A percentile compares a stretch with the other conserved stretches of the same genome.
These are phyloP conservation scores for Evernia prunastri DNA, from an alignment of 495 filamentous ascomycete species.

Conservation along the genomic window DNA sequence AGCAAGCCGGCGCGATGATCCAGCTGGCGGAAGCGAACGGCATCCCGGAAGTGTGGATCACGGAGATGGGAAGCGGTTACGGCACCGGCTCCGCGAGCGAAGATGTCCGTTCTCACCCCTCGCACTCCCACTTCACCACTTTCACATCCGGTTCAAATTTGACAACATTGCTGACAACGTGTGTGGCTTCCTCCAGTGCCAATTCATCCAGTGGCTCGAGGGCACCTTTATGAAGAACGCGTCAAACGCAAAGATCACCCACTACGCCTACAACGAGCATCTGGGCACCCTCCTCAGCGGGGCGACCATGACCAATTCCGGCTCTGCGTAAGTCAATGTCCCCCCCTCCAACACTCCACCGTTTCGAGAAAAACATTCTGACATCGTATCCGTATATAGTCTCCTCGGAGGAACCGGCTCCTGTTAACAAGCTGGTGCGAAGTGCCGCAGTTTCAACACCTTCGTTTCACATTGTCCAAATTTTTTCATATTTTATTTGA, in stretches of 20 bases:
- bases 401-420: background rate
- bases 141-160: too few species aligned
- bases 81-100: background rate
- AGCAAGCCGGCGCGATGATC: background rate
- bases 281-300: background rate
- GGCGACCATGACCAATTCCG: background rate
- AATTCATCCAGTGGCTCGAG: constrained; percentile 3
- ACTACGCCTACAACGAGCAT: constrained; percentile 1
- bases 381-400: background rate
- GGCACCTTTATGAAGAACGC: background rate
- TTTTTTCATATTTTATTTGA: background rate
- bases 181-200: background rate
- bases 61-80: constrained; percentile 1
- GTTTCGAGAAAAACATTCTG: background rate
- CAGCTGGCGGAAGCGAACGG: background rate
- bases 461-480: constrained; percentile 3
- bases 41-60: constrained; percentile 3
- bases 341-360: background rate
- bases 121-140: background rate
- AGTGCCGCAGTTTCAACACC: background rate
- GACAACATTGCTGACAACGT: background rate
- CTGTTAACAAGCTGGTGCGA: background rate
- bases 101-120: background rate
- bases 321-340: background rate
- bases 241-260: background rate